Evolutionary conservation across 2,329 filamentous ascomycete species (phyloP), one percentile per base, ranked within the genome.

Genomic region (Colletotrichum cereale): DNA sequence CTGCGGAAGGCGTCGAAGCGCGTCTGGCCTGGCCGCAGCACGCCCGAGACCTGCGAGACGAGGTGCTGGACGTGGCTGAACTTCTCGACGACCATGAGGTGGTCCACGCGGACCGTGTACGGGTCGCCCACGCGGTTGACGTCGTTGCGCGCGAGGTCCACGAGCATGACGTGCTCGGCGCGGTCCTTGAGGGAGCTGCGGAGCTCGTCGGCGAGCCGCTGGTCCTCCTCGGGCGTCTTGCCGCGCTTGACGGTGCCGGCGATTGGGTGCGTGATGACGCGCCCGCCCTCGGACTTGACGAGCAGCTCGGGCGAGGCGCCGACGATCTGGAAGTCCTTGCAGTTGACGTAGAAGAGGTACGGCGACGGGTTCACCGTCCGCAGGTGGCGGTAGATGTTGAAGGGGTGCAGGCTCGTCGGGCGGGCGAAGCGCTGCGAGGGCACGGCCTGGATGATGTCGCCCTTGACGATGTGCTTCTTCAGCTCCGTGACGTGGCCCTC

Each of bases 21-120:
- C 38, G 94, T 96, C 86, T 95, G 95, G 48, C 88, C 95, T 6
- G 89, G 86, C 56, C 96, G 89, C 75, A 98, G 84, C n/a, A 96
- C 88, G 55, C 96, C 96, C 2, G 94, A 97, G 0, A 99, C 96
- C 82, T 99, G 95, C 1, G 94, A 97, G 5, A 97, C 95, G 24
- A 99, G 89, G 82, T 99, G 96, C 86, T 98, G 96, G 36, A 99
- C 96, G 82, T 99, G 96, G 71, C 93, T 96, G 85, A 99, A 99
- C 78, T 93, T 92, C 82, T 97, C 93, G 16, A 97, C 94, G 2
- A 94, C 93, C 96, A 98, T 98, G 74, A 98, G 85, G 64, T 94
- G 90, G 85, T 99, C 96, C 34, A 98, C 96, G 73, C 93, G 90
- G 38, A 96, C 97, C 36, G 93, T 94, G 47, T 92, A 86, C 24